phyloP scores from a whole-genome alignment of 768 basidiomycete species.

The Mycena metata region DNA sequence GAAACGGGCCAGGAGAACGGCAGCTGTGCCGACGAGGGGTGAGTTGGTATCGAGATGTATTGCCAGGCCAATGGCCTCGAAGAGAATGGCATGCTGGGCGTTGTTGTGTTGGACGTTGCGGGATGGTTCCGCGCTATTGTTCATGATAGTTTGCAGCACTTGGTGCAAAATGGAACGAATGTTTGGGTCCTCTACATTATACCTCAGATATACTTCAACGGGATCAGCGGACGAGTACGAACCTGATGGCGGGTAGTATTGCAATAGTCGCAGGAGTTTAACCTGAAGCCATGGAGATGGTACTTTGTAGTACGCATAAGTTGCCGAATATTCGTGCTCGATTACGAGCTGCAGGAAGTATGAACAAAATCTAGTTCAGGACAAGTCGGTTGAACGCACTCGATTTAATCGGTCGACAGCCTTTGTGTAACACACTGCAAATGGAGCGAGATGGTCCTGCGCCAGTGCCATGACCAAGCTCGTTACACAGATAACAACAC shows the following conservation, averaged over 20 bases:
- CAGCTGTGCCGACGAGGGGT: slow-evolving; percentile 87
- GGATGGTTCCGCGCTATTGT: slow-evolving; percentile 90
- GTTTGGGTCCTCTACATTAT: slow-evolving; percentile 82
- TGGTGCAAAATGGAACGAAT: slow-evolving; percentile 82
- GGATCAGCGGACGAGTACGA: slow-evolving; percentile 39
- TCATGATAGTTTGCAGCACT: slow-evolving; percentile 91
- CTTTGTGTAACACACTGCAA: slow-evolving; percentile 92
- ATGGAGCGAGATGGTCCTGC: slow-evolving; percentile 93
- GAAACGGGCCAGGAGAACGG: slow-evolving; percentile 92
- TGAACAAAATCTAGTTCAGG: slow-evolving; percentile 12
- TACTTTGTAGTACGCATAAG: slow-evolving; percentile 98
- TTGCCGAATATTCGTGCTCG: slow-evolving; percentile 88
- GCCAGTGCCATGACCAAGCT: slow-evolving; percentile 95
- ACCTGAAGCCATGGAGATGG: slow-evolving; percentile 99
- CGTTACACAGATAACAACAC: slow-evolving; percentile 94
- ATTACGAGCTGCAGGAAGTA: slow-evolving; percentile 77
- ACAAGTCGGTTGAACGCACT: slow-evolving; percentile 58
- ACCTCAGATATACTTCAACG: slow-evolving; percentile 18
- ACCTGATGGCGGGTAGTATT: slow-evolving; percentile 98
- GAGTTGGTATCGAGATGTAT: slow-evolving; percentile 96
- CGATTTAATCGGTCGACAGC: slow-evolving; percentile 91
- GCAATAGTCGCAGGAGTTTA: slow-evolving; percentile 90
- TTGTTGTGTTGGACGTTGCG: slow-evolving; percentile 99
- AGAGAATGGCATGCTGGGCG: slow-evolving; percentile 97
- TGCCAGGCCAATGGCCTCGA: slow-evolving; percentile 96